Percentiles rank a stretch among this genome's conserved stretches.
Evolutionary conservation across 805 yeast genomes (phyloP).

Genomic region (Spathaspora passalidarum): DNA sequence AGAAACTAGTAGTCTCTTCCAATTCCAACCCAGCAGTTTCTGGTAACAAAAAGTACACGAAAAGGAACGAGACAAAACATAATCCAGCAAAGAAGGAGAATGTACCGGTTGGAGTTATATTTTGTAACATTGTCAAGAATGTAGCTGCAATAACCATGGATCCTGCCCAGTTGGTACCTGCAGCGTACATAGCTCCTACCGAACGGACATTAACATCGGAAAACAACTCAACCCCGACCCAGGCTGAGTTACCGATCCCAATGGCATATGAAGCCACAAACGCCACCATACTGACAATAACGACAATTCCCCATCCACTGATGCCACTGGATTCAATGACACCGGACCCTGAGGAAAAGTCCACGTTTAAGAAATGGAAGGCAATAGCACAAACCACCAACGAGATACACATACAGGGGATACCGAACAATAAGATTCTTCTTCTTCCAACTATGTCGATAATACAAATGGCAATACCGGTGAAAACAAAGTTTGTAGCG

Average conservation of each 20-base stretch:
- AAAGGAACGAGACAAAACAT: constrained; percentile 65
- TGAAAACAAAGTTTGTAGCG: constrained; percentile 90
- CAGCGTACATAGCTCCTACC: constrained; percentile 84
- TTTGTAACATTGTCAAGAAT: constrained; percentile 89
- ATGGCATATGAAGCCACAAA: constrained; percentile 89
- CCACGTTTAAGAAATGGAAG: constrained; percentile 77
- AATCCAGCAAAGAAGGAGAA: constrained; percentile 87
- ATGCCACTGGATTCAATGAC: constrained; percentile 43
- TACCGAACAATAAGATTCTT: constrained; percentile 68
- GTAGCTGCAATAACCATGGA: constrained; percentile 88
- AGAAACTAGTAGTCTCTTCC: constrained; percentile 83
- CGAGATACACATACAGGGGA: constrained; percentile 81
- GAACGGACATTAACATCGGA: constrained; percentile 89
- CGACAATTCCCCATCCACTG: constrained; percentile 83
- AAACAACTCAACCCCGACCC: constrained; percentile 96
- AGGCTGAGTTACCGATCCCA: constrained; percentile 96
- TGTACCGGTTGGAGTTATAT: constrained; percentile 93
- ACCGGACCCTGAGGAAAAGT: constrained; percentile 47
- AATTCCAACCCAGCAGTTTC: constrained; percentile 87
- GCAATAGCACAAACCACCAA: constrained; percentile 83
- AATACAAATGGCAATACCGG: constrained; percentile 78
- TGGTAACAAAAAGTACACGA: constrained; percentile 84
- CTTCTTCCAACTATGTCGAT: constrained; percentile 91
- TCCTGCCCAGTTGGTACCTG: constrained; percentile 95
- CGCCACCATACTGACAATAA: constrained; percentile 79